Conservation (phyloP, 768 basidiomycete genomes). For the Leccinum imitatum region DNA sequence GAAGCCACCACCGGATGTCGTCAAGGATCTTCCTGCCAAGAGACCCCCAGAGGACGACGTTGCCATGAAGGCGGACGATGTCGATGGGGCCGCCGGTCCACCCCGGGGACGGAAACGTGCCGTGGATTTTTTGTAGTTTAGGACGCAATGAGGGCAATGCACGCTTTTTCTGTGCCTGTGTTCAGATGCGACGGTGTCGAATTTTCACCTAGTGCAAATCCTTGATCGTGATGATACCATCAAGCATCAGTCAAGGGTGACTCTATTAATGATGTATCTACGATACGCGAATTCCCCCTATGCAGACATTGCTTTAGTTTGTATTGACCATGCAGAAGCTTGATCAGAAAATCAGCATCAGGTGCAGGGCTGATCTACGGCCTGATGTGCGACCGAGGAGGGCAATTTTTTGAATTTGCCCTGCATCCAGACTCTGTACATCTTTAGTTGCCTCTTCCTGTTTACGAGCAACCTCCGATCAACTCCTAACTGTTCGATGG, state of each 20-base stretch:
- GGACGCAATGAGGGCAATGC: neutral
- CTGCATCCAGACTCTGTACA: constrained; percentile 98
- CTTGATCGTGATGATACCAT: neutral
- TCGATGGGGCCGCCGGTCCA: constrained; percentile 23
- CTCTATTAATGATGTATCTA: neutral
- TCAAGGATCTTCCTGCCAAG: constrained; percentile 35
- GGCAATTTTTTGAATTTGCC: constrained; percentile 64
- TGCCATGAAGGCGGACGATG: constrained; percentile 13
- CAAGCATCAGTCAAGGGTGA: neutral
- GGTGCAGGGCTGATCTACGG: neutral
- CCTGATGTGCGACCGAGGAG: neutral
- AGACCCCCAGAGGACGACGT: constrained; percentile 12
- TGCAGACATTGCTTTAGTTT: neutral
- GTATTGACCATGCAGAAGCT: neutral
- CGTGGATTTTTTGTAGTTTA: constrained; percentile 66
- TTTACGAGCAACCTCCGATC: constrained; percentile 92
- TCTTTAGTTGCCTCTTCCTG: constrained; percentile 90
- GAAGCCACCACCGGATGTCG: constrained; percentile 53
- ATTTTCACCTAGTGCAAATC: neutral
- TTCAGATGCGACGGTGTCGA: neutral
- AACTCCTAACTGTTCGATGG: constrained; percentile 81
- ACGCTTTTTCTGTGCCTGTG: neutral
- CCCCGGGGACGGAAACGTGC: constrained; percentile 62
- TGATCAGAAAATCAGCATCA: neutral
- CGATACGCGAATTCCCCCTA: neutral